Conservation (phyloP, 306 rosid species). For the Ochetophila trinervis region DNA sequence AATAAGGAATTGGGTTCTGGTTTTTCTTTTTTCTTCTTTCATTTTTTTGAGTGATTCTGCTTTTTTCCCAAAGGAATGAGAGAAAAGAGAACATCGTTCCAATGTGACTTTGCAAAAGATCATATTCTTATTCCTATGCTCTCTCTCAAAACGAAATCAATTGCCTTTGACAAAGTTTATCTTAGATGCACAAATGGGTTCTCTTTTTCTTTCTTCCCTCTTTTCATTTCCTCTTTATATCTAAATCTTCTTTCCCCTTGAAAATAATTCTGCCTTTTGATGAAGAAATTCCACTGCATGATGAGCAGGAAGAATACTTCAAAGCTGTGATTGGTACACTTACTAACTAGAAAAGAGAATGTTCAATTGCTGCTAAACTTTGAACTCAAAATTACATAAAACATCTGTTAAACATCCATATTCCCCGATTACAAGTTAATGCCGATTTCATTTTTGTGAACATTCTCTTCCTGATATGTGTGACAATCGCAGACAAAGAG, state of each 20-base stretch:
- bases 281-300: conserved; percentile 6
- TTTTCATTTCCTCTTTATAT: background rate
- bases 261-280: conserved; percentile 16
- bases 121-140: conserved; percentile 42
- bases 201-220: conserved; percentile 6
- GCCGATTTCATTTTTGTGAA: conserved; percentile 33
- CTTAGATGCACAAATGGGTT: conserved; percentile 7
- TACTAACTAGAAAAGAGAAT: too few species aligned
- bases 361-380: too few species aligned
- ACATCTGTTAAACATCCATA: conserved; percentile 22
- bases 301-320: background rate
- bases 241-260: background rate
- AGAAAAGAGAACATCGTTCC: conserved; percentile 18
- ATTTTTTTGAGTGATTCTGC: conserved; percentile 7
- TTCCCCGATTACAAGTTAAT: conserved; percentile 28
- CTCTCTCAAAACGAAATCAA: background rate
- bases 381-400: background rate
- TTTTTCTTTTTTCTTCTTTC: background rate
- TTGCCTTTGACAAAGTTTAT: conserved; percentile 6
- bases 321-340: too few species aligned
- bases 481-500: conserved; percentile 24
- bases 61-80: conserved; percentile 17
- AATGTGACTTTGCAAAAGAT: conserved; percentile 36
- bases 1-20: conserved; percentile 40
- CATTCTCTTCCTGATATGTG: too few species aligned